Percentiles rank a stretch among this genome's conserved stretches.
phyloP scores from a whole-genome alignment of 1,139 yeast genomes.

The Geotrichum cucujoidarum region DNA sequence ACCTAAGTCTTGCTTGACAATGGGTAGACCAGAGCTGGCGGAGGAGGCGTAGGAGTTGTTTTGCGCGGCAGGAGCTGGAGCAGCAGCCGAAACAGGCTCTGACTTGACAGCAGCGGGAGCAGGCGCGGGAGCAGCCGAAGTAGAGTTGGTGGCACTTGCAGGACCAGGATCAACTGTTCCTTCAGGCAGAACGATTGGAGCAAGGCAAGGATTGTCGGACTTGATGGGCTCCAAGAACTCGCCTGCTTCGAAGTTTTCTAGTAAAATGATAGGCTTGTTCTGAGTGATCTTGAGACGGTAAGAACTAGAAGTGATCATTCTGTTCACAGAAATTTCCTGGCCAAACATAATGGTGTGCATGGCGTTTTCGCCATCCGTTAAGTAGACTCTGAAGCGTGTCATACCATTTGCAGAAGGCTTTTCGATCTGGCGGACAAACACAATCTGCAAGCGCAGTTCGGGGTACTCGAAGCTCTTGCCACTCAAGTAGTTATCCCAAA shows the following conservation, averaged over 20 bases:
- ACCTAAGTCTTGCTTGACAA: slow-evolving; percentile 15
- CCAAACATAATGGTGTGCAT: slow-evolving; percentile 8
- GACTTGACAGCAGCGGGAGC: neutral
- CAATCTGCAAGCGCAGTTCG: slow-evolving; percentile 11
- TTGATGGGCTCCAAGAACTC: neutral
- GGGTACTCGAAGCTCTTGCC: slow-evolving; percentile 2
- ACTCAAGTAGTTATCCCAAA: neutral
- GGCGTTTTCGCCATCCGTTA: slow-evolving; percentile 13
- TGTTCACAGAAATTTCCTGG: neutral
- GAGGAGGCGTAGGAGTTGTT: neutral
- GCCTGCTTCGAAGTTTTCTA: neutral
- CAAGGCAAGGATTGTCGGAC: neutral
- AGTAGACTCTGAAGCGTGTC: slow-evolving; percentile 1
- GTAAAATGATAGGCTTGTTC: slow-evolving; percentile 2
- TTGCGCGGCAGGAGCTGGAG: slow-evolving; percentile 1
- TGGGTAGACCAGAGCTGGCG: slow-evolving; percentile 5
- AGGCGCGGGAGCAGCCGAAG: neutral
- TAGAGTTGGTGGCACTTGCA: neutral
- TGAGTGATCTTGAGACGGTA: slow-evolving; percentile 8
- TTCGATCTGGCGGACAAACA: slow-evolving; percentile 6
- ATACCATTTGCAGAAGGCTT: neutral
- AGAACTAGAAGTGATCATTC: slow-evolving; percentile 4
- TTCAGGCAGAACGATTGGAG: neutral
- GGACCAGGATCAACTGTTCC: neutral
- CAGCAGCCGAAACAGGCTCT: neutral